Percentiles rank a stretch among this genome's conserved stretches.
phyloP scores from a whole-genome alignment of 371 early-diverging fungal species.

The Aphelidium insulamus region DNA sequence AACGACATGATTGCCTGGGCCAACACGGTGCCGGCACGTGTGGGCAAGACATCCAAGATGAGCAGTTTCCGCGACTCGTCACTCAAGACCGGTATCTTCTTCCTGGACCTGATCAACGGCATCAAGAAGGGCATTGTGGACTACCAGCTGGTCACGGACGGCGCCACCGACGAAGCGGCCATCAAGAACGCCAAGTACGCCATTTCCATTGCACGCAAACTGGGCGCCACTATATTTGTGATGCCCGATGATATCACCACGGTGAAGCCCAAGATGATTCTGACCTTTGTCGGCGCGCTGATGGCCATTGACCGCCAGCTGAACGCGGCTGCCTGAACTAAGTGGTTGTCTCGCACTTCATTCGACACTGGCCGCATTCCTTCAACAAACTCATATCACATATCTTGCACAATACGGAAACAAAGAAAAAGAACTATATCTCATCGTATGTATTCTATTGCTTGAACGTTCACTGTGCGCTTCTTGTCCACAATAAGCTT shows the following conservation, averaged over 20 bases:
- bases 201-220: constrained; percentile 87
- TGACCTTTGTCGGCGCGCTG: constrained; percentile 71
- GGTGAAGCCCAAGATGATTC: constrained; percentile 72
- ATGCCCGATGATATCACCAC: constrained; percentile 92
- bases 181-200: constrained; percentile 82
- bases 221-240: constrained; percentile 93
- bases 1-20: constrained; percentile 84
- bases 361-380: too few species aligned
- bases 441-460: too few species aligned
- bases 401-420: too few species aligned
- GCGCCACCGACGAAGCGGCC: constrained; percentile 58
- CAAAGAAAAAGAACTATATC: too few species aligned
- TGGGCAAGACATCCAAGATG: constrained; percentile 36
- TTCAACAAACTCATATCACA: too few species aligned
- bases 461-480: too few species aligned
- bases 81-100: constrained; percentile 51
- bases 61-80: constrained; percentile 57
- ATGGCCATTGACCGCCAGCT: constrained; percentile 48
- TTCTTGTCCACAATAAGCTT: too few species aligned
- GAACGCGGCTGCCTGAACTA: too few species aligned
- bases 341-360: too few species aligned
- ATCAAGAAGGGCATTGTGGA: constrained; percentile 76
- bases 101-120: constrained; percentile 77
- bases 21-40: constrained; percentile 43
- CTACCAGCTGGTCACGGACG: constrained; percentile 56